These are phyloP conservation scores for Eleusine coracana DNA, from an alignment of 176 grass and related monocot genomes.

Conservation along the genomic window DNA sequence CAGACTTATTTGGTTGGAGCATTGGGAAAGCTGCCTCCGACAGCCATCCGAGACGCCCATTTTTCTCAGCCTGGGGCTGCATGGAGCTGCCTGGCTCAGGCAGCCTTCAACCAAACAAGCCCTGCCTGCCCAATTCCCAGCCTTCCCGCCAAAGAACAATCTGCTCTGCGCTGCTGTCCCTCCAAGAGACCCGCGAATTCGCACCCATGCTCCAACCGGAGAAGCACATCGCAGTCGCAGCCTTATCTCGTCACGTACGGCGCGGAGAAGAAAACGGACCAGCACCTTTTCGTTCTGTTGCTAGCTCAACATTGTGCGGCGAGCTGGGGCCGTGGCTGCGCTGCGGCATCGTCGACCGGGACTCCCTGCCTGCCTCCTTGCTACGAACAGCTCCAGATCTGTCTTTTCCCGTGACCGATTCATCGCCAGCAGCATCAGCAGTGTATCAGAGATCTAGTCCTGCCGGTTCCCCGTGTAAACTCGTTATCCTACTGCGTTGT, in stretches of 20 bases:
- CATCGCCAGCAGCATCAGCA: background rate
- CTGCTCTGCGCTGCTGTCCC: background rate
- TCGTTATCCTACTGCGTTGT: background rate
- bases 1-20: no score
- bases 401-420: slow-evolving; percentile 42
- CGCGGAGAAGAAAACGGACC: background rate
- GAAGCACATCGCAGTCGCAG: background rate
- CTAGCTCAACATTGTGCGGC: background rate
- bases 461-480: background rate
- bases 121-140: background rate
- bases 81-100: no score
- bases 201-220: no score
- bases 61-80: no score
- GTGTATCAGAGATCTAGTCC: slow-evolving; percentile 23
- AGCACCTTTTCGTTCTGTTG: background rate
- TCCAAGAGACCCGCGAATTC: slow-evolving; percentile 22
- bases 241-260: background rate
- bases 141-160: slow-evolving; percentile 6
- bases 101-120: no score
- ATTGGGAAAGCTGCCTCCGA: no score
- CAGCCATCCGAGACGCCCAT: no score
- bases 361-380: slow-evolving; percentile 34
- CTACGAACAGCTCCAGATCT: slow-evolving; percentile 44
- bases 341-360: slow-evolving; percentile 1
- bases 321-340: slow-evolving; percentile 18